Evolutionary conservation across 2,329 filamentous ascomycete genomes (phyloP).

Genomic region (Verticillium zaregamsianum): DNA sequence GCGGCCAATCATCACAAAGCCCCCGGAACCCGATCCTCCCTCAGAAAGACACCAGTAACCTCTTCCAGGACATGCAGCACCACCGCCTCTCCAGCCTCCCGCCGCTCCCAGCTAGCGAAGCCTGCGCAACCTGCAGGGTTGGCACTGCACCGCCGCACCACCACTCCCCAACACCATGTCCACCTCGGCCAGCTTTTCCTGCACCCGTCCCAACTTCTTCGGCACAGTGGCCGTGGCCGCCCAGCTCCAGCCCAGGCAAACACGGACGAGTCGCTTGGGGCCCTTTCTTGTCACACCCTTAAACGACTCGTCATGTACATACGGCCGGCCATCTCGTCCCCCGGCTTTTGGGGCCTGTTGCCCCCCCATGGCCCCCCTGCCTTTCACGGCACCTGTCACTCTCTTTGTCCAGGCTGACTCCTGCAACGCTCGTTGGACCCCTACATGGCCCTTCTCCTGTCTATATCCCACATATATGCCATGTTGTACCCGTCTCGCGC

Average conservation of each 20-base stretch:
- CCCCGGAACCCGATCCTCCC: neutral
- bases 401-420: neutral
- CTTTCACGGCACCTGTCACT: constrained; percentile 3
- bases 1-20: neutral
- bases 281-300: constrained; percentile 9
- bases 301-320: constrained; percentile 9
- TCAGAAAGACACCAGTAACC: neutral
- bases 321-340: constrained; percentile 4
- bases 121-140: neutral
- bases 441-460: constrained; percentile 1
- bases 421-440: constrained; percentile 4
- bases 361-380: constrained; percentile 1
- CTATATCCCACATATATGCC: constrained; percentile 13
- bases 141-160: neutral
- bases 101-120: neutral
- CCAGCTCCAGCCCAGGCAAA: neutral
- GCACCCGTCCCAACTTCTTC: neutral
- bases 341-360: constrained; percentile 1
- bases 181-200: neutral
- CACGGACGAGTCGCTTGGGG: constrained; percentile 6
- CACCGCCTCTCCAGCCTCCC: neutral
- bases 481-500: constrained; percentile 15
- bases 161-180: neutral
- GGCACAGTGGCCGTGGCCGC: neutral
- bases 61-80: neutral